Evolutionary conservation across 495 filamentous ascomycete genomes (phyloP).

Genomic region (Chaetomium fimeti): DNA sequence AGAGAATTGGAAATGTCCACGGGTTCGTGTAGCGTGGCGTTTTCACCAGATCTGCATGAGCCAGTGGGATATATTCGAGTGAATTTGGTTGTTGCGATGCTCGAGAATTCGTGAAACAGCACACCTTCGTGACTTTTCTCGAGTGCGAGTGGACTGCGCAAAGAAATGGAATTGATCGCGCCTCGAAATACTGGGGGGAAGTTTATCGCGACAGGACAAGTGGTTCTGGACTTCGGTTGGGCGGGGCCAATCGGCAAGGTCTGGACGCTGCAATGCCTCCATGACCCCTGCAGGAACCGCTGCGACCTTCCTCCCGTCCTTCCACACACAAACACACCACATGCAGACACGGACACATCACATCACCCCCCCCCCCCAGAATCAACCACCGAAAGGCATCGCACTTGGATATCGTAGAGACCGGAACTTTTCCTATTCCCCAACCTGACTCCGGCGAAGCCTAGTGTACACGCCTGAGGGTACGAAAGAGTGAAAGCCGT

Average conservation of each 20-base stretch:
- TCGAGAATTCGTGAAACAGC: not conserved
- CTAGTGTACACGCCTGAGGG: constrained; percentile 41
- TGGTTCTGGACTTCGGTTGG: constrained; percentile 14
- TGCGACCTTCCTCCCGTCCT: not conserved
- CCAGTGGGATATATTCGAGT: not conserved
- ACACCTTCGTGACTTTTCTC: not conserved
- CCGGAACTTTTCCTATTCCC: constrained; percentile 33
- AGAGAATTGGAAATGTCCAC: not conserved
- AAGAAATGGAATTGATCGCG: constrained; percentile 3
- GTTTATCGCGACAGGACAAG: constrained; percentile 11
- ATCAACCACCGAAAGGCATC: not conserved
- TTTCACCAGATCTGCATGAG: not conserved
- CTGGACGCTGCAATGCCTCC: constrained; percentile 8
- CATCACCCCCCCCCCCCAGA: not conserved
- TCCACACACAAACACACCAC: not conserved
- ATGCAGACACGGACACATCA: not conserved
- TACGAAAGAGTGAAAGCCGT: constrained; percentile 35
- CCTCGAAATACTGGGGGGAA: not conserved
- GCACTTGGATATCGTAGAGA: constrained; percentile 11
- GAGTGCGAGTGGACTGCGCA: too few species aligned
- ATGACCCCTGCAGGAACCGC: constrained; percentile 17
- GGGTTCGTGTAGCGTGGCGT: constrained; percentile 3
- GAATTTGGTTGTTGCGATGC: not conserved
- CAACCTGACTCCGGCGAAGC: constrained; percentile 37
- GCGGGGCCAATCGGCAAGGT: constrained; percentile 12